Evolutionary conservation across 2,329 filamentous ascomycete species (phyloP), one percentile per base, ranked within the genome.

Genomic region (Colletotrichum sidae): DNA sequence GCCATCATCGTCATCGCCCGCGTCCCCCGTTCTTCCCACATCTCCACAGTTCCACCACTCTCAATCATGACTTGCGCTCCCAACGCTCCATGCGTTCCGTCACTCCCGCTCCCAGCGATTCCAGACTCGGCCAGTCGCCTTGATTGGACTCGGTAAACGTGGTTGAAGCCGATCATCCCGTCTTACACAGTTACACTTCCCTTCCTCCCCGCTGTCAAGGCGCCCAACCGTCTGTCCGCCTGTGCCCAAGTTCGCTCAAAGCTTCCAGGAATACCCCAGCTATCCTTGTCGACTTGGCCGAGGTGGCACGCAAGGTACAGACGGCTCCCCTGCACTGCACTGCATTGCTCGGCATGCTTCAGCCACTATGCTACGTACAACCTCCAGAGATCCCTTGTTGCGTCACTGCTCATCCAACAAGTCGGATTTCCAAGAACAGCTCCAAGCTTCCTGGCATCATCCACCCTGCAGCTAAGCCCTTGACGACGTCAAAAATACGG

Each of bases 401-500:
- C 65, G 65, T 66, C 65, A 67, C 62, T 61, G 65, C 39, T 51
- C 50, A 42, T 58, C 66, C 57, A 58, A 54, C 37, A 33, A 35
- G 38, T 49, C 47, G 63, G 53, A 45, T 63, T 66, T 63, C 63
- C 58, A 66, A 65, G 63, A 62, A 56, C 64, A 54, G 54, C 55
- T 35, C 50, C 64, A 57, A 67, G 55, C 39, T 49, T 15, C 42
- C 51, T 64, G 46, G 44, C 60, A 67, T 51, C 64, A 55, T 62
- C 25, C 45, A 46, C 41, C 47, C 62, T 53, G 44, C 53, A 58
- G 57, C 57, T 67, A 62, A 68, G 65, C 62, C 62, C 37, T 68
- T 51, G 66, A 57, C 67, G 64, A 68, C 67, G 67, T 68, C 67
- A 68, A 67, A 42, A 66, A 66, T 65, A 67, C 54, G 66, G 66